phyloP scores from a whole-genome alignment of 2,329 filamentous ascomycete genomes.

The Purpureocillium lavendulum region DNA sequence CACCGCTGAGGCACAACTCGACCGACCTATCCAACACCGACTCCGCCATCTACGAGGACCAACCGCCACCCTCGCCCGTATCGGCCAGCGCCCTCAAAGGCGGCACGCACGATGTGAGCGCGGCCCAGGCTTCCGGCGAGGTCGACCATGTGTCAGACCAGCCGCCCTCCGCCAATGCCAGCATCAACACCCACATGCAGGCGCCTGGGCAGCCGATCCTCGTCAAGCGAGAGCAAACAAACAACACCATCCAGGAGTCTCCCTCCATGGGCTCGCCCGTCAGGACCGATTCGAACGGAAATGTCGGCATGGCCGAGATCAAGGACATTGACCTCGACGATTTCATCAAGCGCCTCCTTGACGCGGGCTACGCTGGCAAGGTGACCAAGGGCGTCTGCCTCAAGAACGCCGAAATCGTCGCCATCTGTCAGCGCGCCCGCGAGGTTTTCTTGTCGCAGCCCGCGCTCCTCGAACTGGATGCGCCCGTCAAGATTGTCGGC shows the following conservation, averaged over 20 bases:
- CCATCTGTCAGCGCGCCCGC: conserved; percentile 81
- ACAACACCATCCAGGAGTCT: conserved; percentile 52
- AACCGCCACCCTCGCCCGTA: conserved; percentile 78
- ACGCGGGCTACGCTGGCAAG: conserved; percentile 92
- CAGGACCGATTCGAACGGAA: conserved; percentile 34
- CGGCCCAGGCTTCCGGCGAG: conserved; percentile 78
- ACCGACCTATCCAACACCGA: conserved; percentile 30
- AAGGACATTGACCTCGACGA: conserved; percentile 94
- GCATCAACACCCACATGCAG: conserved; percentile 49
- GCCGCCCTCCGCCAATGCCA: conserved; percentile 61
- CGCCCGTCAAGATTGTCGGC: conserved; percentile 95
- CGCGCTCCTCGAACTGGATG: conserved; percentile 81
- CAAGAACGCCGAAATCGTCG: conserved; percentile 94
- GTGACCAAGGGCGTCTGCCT: conserved; percentile 95
- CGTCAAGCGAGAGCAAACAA: conserved; percentile 66
- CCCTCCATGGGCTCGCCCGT: conserved; percentile 33
- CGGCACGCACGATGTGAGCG: conserved; percentile 69
- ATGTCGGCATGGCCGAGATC: conserved; percentile 79
- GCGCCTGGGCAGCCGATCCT: conserved; percentile 85
- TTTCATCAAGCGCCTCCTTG: conserved; percentile 88
- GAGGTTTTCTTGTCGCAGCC: conserved; percentile 90
- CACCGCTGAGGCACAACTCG: conserved; percentile 31
- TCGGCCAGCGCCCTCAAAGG: conserved; percentile 65
- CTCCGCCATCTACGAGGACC: conserved; percentile 39
- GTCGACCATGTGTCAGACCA: conserved; percentile 92